Percentiles rank a stretch among this genome's conserved stretches.
Evolutionary conservation across 2,329 filamentous ascomycete genomes (phyloP).

Genomic region (Pseudocercospora fijiensis): DNA sequence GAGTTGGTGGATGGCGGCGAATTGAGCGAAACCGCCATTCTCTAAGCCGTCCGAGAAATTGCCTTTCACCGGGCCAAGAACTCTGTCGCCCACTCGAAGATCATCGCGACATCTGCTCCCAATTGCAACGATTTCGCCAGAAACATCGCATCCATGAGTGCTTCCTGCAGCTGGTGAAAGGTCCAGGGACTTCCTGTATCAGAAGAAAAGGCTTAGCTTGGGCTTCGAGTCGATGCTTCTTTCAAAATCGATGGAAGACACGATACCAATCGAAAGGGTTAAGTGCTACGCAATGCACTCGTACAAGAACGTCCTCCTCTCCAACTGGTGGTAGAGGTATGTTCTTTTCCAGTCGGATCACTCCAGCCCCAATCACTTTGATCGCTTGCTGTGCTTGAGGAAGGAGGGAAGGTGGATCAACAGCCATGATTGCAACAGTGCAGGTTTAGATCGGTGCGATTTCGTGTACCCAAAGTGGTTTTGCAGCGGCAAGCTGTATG

Average conservation of each 20-base stretch:
- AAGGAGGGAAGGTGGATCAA: conserved; percentile 8
- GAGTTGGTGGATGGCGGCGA: conserved; percentile 18
- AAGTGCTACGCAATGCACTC: conserved; percentile 22
- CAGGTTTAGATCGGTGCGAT: background rate
- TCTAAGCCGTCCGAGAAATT: conserved; percentile 20
- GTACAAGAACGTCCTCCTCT: conserved; percentile 22
- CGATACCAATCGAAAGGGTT: conserved; percentile 26
- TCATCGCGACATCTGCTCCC: conserved; percentile 16
- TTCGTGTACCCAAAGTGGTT: background rate
- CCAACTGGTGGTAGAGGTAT: conserved; percentile 16
- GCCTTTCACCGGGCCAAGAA: conserved; percentile 23
- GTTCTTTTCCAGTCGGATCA: conserved; percentile 17
- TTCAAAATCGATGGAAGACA: background rate
- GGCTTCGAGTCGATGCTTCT: background rate
- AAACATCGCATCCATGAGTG: conserved; percentile 24
- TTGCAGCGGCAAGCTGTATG: background rate
- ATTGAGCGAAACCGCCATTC: conserved; percentile 25
- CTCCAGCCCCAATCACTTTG: conserved; percentile 19
- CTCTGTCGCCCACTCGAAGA: conserved; percentile 22
- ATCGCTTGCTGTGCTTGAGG: conserved; percentile 21
- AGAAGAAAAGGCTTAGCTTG: background rate
- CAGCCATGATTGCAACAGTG: conserved; percentile 10
- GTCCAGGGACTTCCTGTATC: conserved; percentile 24
- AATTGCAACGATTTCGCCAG: conserved; percentile 21
- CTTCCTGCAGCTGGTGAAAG: conserved; percentile 24